Conservation (phyloP, 352 stramenopile genomes). For the Pilasporangium apinafurcum region DNA sequence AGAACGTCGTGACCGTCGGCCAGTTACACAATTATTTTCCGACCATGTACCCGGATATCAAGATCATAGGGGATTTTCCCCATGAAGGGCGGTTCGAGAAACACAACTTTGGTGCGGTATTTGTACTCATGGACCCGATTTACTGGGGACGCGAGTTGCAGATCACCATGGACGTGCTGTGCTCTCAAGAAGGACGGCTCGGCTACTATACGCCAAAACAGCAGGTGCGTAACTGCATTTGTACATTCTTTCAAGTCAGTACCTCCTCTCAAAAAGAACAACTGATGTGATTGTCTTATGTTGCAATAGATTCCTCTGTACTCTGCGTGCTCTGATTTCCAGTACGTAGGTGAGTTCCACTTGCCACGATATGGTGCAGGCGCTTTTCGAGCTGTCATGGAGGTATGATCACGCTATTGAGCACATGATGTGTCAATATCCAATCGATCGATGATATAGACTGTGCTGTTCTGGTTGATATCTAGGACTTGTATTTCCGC, state of each 20-base stretch:
- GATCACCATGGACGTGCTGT: constrained; percentile 54
- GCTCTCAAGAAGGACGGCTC: constrained; percentile 28
- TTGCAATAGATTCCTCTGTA: constrained; percentile 39
- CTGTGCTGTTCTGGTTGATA: neutral
- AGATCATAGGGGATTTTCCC: constrained; percentile 19
- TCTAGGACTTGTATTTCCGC: constrained; percentile 45
- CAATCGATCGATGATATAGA: neutral
- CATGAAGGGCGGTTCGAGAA: constrained; percentile 24
- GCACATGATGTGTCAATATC: no score
- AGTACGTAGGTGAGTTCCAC: constrained; percentile 85
- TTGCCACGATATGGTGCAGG: constrained; percentile 74
- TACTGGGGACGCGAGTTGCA: constrained; percentile 55
- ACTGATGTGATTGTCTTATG: neutral
- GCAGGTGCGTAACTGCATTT: constrained; percentile 5
- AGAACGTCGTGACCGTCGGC: constrained; percentile 73
- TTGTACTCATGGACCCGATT: constrained; percentile 54
- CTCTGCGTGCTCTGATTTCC: constrained; percentile 84
- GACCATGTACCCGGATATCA: constrained; percentile 77
- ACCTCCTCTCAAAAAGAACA: no score
- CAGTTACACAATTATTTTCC: constrained; percentile 77
- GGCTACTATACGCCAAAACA: constrained; percentile 25
- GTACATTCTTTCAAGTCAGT: no score
- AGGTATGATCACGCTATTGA: constrained; percentile 9
- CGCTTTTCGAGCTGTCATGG: constrained; percentile 73
- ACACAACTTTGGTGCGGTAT: constrained; percentile 34